Conservation (phyloP, 371 early-diverging fungal genomes). For the Batrachochytrium dendrobatidis region DNA sequence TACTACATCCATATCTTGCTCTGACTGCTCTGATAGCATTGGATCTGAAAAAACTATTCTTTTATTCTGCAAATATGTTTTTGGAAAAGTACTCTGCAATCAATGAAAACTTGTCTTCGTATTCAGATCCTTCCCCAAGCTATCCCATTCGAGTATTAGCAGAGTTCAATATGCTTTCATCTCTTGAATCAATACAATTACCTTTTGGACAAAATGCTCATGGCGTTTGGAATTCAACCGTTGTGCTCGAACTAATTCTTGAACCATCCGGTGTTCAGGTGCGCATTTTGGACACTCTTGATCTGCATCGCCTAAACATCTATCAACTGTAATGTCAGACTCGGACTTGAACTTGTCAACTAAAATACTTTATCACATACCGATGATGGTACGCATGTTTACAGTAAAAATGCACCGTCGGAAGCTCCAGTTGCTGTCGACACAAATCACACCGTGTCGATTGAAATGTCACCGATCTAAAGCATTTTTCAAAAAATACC, state of each 20-base stretch:
- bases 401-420: slow-evolving; percentile 87
- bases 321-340: slow-evolving; percentile 8
- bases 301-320: slow-evolving; percentile 65
- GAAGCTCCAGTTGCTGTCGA: slow-evolving; percentile 74
- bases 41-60: neutral
- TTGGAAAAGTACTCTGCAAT: slow-evolving; percentile 85
- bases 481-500: no score
- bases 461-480: slow-evolving; percentile 63
- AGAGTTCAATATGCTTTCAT: slow-evolving; percentile 2
- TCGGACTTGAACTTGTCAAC: no score
- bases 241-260: slow-evolving; percentile 68
- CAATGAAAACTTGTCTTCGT: slow-evolving; percentile 62
- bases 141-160: slow-evolving; percentile 25
- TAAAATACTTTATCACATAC: no score
- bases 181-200: slow-evolving; percentile 11
- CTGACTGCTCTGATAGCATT: neutral
- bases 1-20: no score
- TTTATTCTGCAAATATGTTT: slow-evolving; percentile 50
- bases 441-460: slow-evolving; percentile 80
- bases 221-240: slow-evolving; percentile 67
- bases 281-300: slow-evolving; percentile 84
- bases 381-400: slow-evolving; percentile 87
- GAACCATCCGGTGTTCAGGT: slow-evolving; percentile 71
- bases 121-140: slow-evolving; percentile 62
- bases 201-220: slow-evolving; percentile 73